These are phyloP conservation scores for Gnomoniopsis sp. DNA, from an alignment of 2,329 filamentous ascomycete genomes.

Conservation along the genomic window DNA sequence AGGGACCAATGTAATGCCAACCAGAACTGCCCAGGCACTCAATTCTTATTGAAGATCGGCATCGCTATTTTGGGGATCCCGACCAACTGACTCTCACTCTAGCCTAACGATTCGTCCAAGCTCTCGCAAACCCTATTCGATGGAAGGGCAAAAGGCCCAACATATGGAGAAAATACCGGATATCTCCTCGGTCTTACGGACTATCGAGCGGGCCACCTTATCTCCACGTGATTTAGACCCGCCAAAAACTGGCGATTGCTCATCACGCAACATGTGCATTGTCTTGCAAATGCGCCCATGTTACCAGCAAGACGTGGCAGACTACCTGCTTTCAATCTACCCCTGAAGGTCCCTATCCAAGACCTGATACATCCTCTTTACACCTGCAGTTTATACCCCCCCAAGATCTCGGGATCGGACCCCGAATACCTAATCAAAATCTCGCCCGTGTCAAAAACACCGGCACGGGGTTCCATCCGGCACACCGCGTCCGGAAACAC, in stretches of 20 bases:
- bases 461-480: constrained; percentile 4
- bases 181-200: background rate
- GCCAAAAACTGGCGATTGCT: background rate
- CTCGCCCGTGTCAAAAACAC: background rate
- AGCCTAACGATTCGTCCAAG: background rate
- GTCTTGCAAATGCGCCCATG: constrained; percentile 10
- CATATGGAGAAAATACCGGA: constrained; percentile 5
- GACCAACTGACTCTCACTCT: too few species aligned
- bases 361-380: background rate
- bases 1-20: too few species aligned
- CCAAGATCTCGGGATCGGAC: constrained; percentile 1
- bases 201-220: background rate
- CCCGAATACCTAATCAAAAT: constrained; percentile 12
- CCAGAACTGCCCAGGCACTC: too few species aligned
- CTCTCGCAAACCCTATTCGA: background rate
- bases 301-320: background rate
- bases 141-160: background rate
- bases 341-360: background rate
- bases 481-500: constrained; percentile 3
- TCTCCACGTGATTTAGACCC: constrained; percentile 15
- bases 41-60: too few species aligned
- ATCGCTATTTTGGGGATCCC: too few species aligned
- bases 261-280: constrained; percentile 10
- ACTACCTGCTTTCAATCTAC: background rate
- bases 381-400: background rate